Evolutionary conservation across 768 basidiomycete genomes (phyloP).

Genomic region (Leccinum rimulosum): DNA sequence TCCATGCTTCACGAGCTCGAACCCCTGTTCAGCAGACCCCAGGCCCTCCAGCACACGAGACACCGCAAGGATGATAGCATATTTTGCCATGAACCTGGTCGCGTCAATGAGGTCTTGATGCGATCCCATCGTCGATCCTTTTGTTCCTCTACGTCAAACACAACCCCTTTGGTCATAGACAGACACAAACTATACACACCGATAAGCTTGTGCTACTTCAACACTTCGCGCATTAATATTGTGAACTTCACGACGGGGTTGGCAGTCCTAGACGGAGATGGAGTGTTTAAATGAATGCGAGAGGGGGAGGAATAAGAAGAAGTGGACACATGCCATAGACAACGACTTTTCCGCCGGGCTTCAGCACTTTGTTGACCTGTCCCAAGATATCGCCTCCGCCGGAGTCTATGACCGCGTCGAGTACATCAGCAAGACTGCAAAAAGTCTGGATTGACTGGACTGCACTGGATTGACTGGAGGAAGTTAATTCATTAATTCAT

Average conservation of each 20-base stretch:
- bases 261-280: conserved; percentile 2
- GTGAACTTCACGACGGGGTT: conserved; percentile 57
- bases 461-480: too few relatives aligned
- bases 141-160: conserved; percentile 15
- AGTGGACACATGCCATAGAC: too few relatives aligned
- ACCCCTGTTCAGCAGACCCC: conserved; percentile 63
- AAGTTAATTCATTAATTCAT: too few relatives aligned
- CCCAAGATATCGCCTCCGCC: too few relatives aligned
- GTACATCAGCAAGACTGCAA: too few relatives aligned
- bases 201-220: conserved; percentile 70
- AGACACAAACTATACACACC: conserved; percentile 41
- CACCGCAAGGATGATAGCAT: conserved; percentile 68
- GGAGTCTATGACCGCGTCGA: too few relatives aligned
- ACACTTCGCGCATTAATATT: conserved; percentile 61
- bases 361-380: too few relatives aligned
- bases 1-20: conserved; percentile 60
- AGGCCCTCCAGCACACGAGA: conserved; percentile 68
- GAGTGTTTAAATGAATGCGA: conserved; percentile 3
- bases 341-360: too few relatives aligned
- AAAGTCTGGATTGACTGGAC: too few relatives aligned
- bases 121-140: conserved; percentile 87
- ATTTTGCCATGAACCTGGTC: conserved; percentile 63
- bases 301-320: neutral
- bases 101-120: conserved; percentile 67
- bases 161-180: neutral